Base-by-base conservation (phyloP, 805 yeast species). In the Nematodospora valgi region DNA sequence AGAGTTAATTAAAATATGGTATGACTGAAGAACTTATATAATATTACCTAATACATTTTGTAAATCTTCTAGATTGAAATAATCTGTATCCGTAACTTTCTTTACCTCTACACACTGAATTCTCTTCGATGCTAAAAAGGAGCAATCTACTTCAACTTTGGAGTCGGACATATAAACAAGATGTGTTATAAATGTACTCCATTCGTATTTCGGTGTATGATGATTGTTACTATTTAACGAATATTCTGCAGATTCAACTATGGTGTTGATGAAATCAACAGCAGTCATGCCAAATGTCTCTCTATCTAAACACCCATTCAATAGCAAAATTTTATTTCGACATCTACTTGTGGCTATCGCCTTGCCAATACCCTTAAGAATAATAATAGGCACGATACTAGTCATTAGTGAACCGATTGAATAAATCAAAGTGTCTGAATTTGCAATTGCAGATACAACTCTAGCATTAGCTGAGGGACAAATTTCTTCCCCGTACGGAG, bases 1-100 rank as follows among this genome's bases (percentile, higher is more conserved):
- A 58, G 99, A 93, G 63, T 74, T 93, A 59, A 93, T 93, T 57
- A 93, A 93, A 63, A 87, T 93, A 79, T 93, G 97, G 97, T 89
- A 88, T 52, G 97, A 89, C 59, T 89, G 58, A 58, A 5, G n/a
- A 18, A 18, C 9, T 30, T 30, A 31, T 43, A 37, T 32, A 65
- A 49, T 28, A 52, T 49, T 30, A 31, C 42, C 37, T 32, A 65
- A 49, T 28, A 52, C 50, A 5, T 18, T 16, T 36, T 59, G 62
- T 41, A 77, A 58, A 36, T 69, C 76, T 2, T 48, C 47, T 35
- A 64, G 46, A 44, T 77, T 75, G 41, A 71, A 76, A 17, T 47
- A 46, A 21, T 55, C 57, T 3, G 39, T 40, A 4, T 50, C 56
- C 4, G 49, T 43, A 6, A 34, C 32, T 30, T 58, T 43, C 6